These are phyloP conservation scores for Suillus alpinus DNA, from an alignment of 768 basidiomycete species.

Conservation along the genomic window DNA sequence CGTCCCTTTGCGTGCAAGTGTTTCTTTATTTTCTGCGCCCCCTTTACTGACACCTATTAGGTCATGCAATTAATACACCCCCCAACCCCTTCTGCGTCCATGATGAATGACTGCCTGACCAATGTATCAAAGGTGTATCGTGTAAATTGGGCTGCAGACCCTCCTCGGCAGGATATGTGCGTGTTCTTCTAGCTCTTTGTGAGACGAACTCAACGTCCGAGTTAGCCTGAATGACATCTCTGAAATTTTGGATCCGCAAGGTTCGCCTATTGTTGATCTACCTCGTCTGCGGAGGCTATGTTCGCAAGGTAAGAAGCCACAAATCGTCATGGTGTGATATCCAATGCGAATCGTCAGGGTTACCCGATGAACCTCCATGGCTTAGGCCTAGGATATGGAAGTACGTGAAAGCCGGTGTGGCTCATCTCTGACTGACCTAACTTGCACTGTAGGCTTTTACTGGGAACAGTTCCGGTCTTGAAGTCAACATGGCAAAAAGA, in stretches of 20 bases:
- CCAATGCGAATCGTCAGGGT: slow-evolving; percentile 39
- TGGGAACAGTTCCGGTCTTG: slow-evolving; percentile 56
- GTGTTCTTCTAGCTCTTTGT: slow-evolving; percentile 17
- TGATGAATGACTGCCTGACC: slow-evolving; percentile 54
- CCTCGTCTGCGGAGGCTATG: slow-evolving; percentile 54
- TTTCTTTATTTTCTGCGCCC: background rate
- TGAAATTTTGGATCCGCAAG: slow-evolving; percentile 54
- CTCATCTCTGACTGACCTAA: slow-evolving; percentile 8
- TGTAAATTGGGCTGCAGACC: slow-evolving; percentile 62
- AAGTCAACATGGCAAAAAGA: slow-evolving; percentile 62
- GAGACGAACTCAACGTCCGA: slow-evolving; percentile 7
- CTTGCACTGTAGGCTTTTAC: slow-evolving; percentile 45
- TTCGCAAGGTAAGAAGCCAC: slow-evolving; percentile 47
- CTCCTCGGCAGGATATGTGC: slow-evolving; percentile 60
- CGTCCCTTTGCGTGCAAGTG: slow-evolving; percentile 50
- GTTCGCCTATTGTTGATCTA: slow-evolving; percentile 54
- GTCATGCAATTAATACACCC: slow-evolving; percentile 51
- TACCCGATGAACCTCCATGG: slow-evolving; percentile 74
- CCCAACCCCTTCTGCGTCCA: slow-evolving; percentile 52
- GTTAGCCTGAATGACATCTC: slow-evolving; percentile 45
- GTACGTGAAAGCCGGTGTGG: slow-evolving; percentile 37
- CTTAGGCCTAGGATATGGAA: slow-evolving; percentile 77
- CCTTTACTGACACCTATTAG: slow-evolving; percentile 22
- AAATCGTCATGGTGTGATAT: background rate
- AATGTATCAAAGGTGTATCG: slow-evolving; percentile 51